These are phyloP conservation scores for Pseudopithomyces chartarum DNA, from an alignment of 2,329 filamentous ascomycete species.

Conservation along the genomic window DNA sequence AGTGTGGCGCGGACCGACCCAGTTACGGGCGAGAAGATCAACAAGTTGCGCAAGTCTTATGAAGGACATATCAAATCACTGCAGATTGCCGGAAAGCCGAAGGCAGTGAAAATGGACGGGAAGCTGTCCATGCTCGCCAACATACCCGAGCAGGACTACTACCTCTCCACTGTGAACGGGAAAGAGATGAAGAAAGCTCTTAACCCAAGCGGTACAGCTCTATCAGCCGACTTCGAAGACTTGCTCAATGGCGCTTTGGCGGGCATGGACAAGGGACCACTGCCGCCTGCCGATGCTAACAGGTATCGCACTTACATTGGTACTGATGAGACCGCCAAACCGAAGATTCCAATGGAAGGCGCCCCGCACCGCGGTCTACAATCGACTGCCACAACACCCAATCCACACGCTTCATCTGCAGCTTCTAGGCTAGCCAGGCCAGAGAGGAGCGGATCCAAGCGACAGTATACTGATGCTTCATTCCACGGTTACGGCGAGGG, in stretches of 20 bases:
- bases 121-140: conserved; percentile 42
- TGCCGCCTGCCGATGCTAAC: conserved; percentile 48
- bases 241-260: conserved; percentile 49
- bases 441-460: conserved; percentile 72
- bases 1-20: conserved; percentile 65
- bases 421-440: conserved; percentile 59
- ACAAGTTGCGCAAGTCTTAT: conserved; percentile 64
- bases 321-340: conserved; percentile 46
- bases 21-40: conserved; percentile 67
- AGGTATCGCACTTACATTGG: conserved; percentile 52
- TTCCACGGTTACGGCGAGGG: conserved; percentile 77
- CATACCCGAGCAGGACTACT: conserved; percentile 49
- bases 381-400: conserved; percentile 28
- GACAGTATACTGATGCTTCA: conserved; percentile 74
- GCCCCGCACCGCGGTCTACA: conserved; percentile 27
- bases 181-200: conserved; percentile 45
- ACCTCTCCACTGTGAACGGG: conserved; percentile 44
- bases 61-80: conserved; percentile 58
- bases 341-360: conserved; percentile 30
- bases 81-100: conserved; percentile 55
- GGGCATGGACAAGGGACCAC: conserved; percentile 48
- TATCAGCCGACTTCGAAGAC: conserved; percentile 26
- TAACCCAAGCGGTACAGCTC: conserved; percentile 33
- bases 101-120: conserved; percentile 49
- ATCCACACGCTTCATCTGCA: conserved; percentile 44